Conservation (phyloP, 2,329 filamentous ascomycete genomes). For the Mycocentrospora acerina region DNA sequence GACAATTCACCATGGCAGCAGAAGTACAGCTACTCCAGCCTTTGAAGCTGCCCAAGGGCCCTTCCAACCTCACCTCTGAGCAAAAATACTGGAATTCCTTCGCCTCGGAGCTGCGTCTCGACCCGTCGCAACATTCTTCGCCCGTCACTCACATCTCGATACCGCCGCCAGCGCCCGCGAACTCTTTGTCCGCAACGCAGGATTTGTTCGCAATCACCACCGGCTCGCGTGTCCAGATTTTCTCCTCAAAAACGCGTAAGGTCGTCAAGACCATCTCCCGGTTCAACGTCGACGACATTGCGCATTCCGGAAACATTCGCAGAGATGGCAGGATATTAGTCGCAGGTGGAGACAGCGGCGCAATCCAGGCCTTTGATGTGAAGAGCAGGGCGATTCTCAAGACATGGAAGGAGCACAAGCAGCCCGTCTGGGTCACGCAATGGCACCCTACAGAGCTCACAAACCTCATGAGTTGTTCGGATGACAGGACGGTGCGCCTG, state of each 20-base stretch:
- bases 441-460: conserved; percentile 92
- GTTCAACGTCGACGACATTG: conserved; percentile 77
- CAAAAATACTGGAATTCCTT: conserved; percentile 97
- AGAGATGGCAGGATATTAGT: conserved; percentile 86
- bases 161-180: conserved; percentile 49
- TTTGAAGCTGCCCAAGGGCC: conserved; percentile 80
- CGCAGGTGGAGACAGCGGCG: conserved; percentile 87
- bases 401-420: conserved; percentile 93
- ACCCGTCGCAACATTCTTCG: conserved; percentile 82
- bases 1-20: conserved; percentile 68
- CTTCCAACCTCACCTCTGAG: conserved; percentile 82
- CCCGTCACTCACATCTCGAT: conserved; percentile 89
- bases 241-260: conserved; percentile 88
- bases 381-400: conserved; percentile 87
- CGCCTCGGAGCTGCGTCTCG: conserved; percentile 82
- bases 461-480: conserved; percentile 81
- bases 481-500: conserved; percentile 87
- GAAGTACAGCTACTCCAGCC: conserved; percentile 78
- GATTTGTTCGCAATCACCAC: conserved; percentile 92
- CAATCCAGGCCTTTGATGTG: conserved; percentile 94
- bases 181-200: conserved; percentile 42
- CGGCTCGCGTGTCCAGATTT: conserved; percentile 88
- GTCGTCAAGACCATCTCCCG: conserved; percentile 90
- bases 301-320: conserved; percentile 84
- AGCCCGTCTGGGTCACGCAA: conserved; percentile 87